A percentile compares a stretch with the other conserved stretches of the same genome.
phyloP scores from a whole-genome alignment of 305 asterid species.

The Fraxinus floribunda region DNA sequence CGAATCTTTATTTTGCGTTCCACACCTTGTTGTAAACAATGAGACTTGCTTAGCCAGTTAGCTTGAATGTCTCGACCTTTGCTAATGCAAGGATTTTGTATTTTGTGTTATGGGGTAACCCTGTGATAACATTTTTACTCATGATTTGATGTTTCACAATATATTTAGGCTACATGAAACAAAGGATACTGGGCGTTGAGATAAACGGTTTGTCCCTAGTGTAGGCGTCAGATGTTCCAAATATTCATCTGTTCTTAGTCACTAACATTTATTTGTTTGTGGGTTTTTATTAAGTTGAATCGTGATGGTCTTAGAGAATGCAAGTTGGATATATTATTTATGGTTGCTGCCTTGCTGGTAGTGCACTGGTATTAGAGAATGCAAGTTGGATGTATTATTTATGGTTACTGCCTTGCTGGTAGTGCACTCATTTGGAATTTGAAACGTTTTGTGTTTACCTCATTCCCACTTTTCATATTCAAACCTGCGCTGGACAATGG shows the following conservation, averaged over 20 bases:
- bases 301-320: not conserved
- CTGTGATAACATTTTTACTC: not conserved
- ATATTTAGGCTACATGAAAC: not conserved
- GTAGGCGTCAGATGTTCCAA: not conserved
- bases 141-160: not conserved
- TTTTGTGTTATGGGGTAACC: not conserved
- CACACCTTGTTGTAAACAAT: not conserved
- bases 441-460: not conserved
- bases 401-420: not conserved
- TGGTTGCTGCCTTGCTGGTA: not conserved
- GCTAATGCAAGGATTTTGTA: not conserved
- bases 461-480: not conserved
- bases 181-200: not conserved
- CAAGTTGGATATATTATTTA: not conserved
- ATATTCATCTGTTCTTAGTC: not conserved
- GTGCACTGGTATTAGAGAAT: not conserved
- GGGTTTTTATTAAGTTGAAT: not conserved
- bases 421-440: not conserved
- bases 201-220: not conserved
- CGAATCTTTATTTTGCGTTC: not conserved
- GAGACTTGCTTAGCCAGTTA: not conserved
- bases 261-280: not conserved
- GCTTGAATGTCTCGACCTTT: not conserved
- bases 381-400: not conserved
- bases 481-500: not conserved